Evolutionary conservation across 345 rosid species (phyloP), one percentile per base, ranked within the genome.

Genomic region (Bruguiera sexangula): DNA sequence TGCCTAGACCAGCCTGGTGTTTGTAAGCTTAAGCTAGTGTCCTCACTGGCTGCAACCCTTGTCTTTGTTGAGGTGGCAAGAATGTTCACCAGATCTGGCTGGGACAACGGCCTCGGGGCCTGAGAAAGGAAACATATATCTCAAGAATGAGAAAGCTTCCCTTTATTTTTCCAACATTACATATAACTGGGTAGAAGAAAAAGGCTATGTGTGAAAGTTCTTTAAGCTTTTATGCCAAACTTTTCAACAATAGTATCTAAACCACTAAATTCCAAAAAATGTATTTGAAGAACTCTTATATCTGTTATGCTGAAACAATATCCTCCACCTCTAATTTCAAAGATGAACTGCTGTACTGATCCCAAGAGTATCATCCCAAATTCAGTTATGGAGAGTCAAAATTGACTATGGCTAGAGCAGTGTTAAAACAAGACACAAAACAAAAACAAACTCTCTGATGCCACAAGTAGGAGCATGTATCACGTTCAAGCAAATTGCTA

Each of bases 41-140:
- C 90, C 60, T 90, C 98, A 8, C 78, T 85, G 31, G 99, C 98
- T 58, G 90, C 99, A 52, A 82, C 82, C 63, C 83, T 83, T 0
- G 96, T 92, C 81, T 90, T 95, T 68, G 72, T 83, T 32, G 97
- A 85, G 21, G 96, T 85, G 6, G 78, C 69, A 58, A 92, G 78
- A 73, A 87, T 92, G 74, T 82, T 85, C 85, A 85, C 87, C 84
- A 92, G 60, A 73, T 95, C 99, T 11, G 71, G 29, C 70, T 89
- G 90, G 8, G 85, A 75, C 58, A 95, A 77, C 24, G 94, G 85
- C 82, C 99, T 86, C 19, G 94, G 94, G 19, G 57, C 73, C 99
- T 95, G 82, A 37, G 39, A 68, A 73, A 24, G 9, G 18, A 75
- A 60, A 6, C 36, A 18, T 8, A 18, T 6, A 15, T 43, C 18